phyloP scores from a whole-genome alignment of 192 early-diverging fungal species.

The Coemansia sp. region DNA sequence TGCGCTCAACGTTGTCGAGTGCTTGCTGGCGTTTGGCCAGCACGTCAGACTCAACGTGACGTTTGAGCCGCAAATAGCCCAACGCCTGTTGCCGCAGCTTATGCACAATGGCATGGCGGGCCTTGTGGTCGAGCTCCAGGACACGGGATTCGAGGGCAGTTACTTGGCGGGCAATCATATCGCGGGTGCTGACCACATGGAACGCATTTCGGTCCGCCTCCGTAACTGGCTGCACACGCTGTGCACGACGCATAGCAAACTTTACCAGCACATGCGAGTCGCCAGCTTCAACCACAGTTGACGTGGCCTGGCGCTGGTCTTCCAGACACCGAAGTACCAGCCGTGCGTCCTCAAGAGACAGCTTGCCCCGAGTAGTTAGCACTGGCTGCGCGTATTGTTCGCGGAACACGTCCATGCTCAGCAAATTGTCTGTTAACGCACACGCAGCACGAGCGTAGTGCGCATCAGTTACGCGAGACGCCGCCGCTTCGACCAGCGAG shows the following conservation, averaged over 20 bases:
- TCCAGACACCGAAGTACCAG: conserved; percentile 25
- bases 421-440: conserved; percentile 28
- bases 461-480: conserved; percentile 13
- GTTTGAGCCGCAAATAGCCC: conserved; percentile 19
- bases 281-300: not conserved
- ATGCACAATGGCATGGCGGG: conserved; percentile 9
- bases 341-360: conserved; percentile 15
- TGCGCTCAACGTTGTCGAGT: conserved; percentile 22
- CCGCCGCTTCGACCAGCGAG: conserved; percentile 1
- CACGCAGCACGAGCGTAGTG: conserved; percentile 20
- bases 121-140: conserved; percentile 16
- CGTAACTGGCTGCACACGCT: conserved; percentile 12
- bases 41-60: conserved; percentile 20
- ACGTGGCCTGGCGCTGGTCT: conserved; percentile 1
- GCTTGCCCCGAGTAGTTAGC: not conserved
- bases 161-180: conserved; percentile 17
- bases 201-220: conserved; percentile 26
- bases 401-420: conserved; percentile 33
- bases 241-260: conserved; percentile 18
- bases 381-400: not conserved
- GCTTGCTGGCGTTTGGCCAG: conserved; percentile 25
- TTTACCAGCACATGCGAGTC: conserved; percentile 17
- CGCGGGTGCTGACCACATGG: conserved; percentile 28
- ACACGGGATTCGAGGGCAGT: conserved; percentile 19
- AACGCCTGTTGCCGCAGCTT: conserved; percentile 22